These are phyloP conservation scores for Berkeleyomyces rouxiae DNA, from an alignment of 2,329 filamentous ascomycete species.

Conservation along the genomic window DNA sequence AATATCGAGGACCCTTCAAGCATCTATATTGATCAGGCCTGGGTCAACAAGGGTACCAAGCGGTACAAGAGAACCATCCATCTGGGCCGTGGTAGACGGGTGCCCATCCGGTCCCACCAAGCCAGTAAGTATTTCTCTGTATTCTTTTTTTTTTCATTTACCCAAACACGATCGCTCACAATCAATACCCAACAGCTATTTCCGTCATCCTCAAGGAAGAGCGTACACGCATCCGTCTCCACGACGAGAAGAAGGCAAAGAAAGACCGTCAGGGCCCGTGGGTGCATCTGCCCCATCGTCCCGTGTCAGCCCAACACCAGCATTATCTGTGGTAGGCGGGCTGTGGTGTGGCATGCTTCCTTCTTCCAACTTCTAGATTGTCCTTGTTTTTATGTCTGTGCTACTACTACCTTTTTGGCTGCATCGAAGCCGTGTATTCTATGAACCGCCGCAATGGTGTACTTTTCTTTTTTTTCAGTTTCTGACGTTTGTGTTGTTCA, in stretches of 20 bases:
- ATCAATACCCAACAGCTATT: constrained; percentile 38
- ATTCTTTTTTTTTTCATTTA: neutral
- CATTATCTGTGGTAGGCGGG: constrained; percentile 74
- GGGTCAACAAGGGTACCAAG: constrained; percentile 65
- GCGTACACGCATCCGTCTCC: constrained; percentile 67
- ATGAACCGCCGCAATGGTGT: neutral
- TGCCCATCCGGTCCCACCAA: constrained; percentile 51
- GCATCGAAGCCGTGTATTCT: constrained; percentile 7
- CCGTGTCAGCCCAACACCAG: constrained; percentile 67
- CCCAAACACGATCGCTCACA: constrained; percentile 11
- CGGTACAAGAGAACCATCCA: constrained; percentile 43
- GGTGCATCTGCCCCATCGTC: constrained; percentile 75
- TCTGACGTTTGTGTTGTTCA: neutral
- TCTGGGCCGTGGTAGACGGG: constrained; percentile 57
- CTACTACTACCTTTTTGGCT: neutral
- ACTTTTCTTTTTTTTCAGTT: neutral
- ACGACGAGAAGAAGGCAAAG: constrained; percentile 62
- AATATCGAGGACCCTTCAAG: constrained; percentile 56
- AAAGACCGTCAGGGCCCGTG: constrained; percentile 61
- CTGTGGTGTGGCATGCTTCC: neutral
- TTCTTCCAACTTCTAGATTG: neutral
- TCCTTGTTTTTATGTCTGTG: neutral
- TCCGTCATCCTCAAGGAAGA: constrained; percentile 83
- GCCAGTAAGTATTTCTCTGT: constrained; percentile 45
- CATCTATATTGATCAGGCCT: constrained; percentile 83